Evolutionary conservation across 1,284 basidiomycete species (phyloP).

Genomic region (Rhizopogon hawkerae): DNA sequence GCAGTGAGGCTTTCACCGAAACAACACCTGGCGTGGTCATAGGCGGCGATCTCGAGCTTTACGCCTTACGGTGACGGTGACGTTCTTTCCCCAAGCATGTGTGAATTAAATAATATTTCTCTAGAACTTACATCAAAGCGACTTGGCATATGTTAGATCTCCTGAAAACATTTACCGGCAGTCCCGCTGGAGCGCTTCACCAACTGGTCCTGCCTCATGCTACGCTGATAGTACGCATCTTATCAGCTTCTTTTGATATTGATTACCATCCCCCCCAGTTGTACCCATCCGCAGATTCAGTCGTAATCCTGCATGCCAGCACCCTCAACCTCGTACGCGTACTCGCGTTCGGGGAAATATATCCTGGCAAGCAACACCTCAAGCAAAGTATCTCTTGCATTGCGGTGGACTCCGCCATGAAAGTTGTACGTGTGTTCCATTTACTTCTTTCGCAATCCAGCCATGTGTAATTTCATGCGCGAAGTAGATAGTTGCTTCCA

Average conservation of each 20-base stretch:
- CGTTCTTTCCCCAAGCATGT: neutral
- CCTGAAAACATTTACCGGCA: conserved; percentile 46
- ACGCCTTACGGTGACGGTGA: too few species aligned
- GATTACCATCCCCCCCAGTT: conserved; percentile 34
- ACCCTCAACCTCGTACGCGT: conserved; percentile 54
- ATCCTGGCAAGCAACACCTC: conserved; percentile 45
- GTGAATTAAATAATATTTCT: neutral
- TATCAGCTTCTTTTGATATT: neutral
- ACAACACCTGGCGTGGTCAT: neutral
- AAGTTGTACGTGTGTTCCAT: conserved; percentile 47
- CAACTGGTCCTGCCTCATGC: conserved; percentile 47
- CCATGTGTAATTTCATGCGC: conserved; percentile 11
- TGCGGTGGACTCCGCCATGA: conserved; percentile 66
- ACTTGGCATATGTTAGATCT: conserved; percentile 47
- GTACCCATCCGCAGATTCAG: conserved; percentile 60
- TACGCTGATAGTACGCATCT: conserved; percentile 46
- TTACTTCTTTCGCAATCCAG: conserved; percentile 5
- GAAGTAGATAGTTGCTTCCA: conserved; percentile 60
- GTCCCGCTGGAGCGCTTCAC: conserved; percentile 47
- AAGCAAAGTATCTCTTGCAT: conserved; percentile 48
- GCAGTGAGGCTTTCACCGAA: neutral
- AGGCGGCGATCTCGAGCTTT: neutral
- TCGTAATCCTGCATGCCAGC: conserved; percentile 61
- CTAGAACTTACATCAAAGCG: neutral
- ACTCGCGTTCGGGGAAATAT: conserved; percentile 69